Evolutionary conservation across 148 eudicot genomes (phyloP).

Genomic region (Chenopodium berlandieri): DNA sequence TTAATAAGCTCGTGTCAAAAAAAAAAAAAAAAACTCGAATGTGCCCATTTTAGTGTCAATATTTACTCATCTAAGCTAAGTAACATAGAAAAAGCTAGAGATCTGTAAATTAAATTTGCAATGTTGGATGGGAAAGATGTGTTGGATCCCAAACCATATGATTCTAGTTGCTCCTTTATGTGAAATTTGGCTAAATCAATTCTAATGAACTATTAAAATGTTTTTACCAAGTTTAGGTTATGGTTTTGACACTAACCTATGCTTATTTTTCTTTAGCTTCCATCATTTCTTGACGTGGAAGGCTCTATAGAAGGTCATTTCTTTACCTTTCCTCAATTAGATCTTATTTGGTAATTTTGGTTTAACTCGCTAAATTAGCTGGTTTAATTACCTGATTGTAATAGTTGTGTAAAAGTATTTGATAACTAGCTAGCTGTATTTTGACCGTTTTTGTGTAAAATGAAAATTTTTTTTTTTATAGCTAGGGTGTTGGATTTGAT

Average conservation of each 20-base stretch:
- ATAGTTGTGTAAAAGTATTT: too few relatives aligned
- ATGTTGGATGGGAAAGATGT: background rate
- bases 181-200: background rate
- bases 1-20: too few relatives aligned
- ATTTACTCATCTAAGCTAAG: constrained; percentile 7
- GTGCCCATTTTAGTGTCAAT: background rate
- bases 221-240: background rate
- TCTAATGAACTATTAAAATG: background rate
- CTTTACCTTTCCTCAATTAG: too few relatives aligned
- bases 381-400: too few relatives aligned
- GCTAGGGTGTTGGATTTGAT: too few relatives aligned
- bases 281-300: constrained; percentile 10
- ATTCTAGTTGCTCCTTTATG: constrained; percentile 11
- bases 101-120: background rate
- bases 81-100: background rate
- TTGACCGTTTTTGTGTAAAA: too few relatives aligned
- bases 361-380: too few relatives aligned
- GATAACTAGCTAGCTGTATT: too few relatives aligned
- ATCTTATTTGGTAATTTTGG: too few relatives aligned
- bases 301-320: background rate
- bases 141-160: constrained; percentile 1
- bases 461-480: too few relatives aligned
- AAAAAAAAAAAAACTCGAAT: too few relatives aligned
- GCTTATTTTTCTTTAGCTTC: constrained; percentile 10
- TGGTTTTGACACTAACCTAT: constrained; percentile 4